Percentiles rank a stretch among this genome's conserved stretches.
These are phyloP conservation scores for Choricystis sp. DNA, from an alignment of 139 green algal genomes.

Conservation along the genomic window DNA sequence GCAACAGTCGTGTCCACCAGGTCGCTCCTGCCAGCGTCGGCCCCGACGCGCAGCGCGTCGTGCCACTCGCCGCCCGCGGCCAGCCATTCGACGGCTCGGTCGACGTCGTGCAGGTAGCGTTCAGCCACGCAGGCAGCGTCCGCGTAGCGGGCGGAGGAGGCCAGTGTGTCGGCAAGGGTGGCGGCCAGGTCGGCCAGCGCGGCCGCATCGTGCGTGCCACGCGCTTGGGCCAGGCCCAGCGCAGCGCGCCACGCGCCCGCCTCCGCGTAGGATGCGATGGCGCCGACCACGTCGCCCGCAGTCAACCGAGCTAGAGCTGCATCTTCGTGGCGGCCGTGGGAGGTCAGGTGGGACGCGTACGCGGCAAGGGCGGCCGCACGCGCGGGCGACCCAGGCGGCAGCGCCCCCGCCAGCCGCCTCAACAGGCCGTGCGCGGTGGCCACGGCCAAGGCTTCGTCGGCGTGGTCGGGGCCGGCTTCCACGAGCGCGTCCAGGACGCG, in stretches of 20 bases:
- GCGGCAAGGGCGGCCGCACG: not conserved
- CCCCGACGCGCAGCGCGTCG: conserved; percentile 19
- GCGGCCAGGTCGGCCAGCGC: conserved; percentile 33
- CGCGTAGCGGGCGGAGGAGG: conserved; percentile 13
- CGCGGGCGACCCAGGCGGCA: not conserved
- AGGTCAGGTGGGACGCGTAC: not conserved
- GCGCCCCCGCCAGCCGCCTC: conserved; percentile 4
- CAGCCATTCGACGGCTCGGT: conserved; percentile 41
- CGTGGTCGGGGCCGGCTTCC: conserved; percentile 31
- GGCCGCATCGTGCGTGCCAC: not conserved
- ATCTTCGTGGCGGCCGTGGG: conserved; percentile 10
- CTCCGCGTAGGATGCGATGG: conserved; percentile 41
- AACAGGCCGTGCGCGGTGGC: conserved; percentile 48
- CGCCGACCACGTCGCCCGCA: conserved; percentile 18
- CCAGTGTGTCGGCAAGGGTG: conserved; percentile 50
- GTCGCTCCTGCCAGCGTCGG: conserved; percentile 11
- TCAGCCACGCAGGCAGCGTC: conserved; percentile 48
- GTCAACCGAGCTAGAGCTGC: conserved; percentile 41
- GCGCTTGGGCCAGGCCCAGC: conserved; percentile 40
- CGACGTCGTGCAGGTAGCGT: conserved; percentile 28
- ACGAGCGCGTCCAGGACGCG: conserved; percentile 47
- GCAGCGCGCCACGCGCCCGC: conserved; percentile 60
- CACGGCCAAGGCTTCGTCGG: conserved; percentile 41
- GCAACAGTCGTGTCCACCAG: conserved; percentile 32
- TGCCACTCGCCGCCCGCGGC: conserved; percentile 32